Percentiles rank a stretch among this genome's conserved stretches.
phyloP scores from a whole-genome alignment of 768 basidiomycete genomes.

The Leucocoprinus sp. region DNA sequence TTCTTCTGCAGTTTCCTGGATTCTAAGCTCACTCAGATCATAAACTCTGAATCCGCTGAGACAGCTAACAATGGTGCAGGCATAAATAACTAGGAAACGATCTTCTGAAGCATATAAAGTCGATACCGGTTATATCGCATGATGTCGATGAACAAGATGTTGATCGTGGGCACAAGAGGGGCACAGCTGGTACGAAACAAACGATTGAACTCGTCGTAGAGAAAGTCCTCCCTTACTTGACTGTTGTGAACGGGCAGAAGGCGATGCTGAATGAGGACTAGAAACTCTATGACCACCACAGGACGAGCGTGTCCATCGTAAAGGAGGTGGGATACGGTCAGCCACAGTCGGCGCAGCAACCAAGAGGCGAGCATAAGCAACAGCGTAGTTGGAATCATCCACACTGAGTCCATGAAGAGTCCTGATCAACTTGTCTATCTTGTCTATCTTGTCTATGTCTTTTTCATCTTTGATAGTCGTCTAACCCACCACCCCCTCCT shows the following conservation, averaged over 20 bases:
- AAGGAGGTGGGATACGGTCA: conserved; percentile 4
- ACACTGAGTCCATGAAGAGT: not conserved
- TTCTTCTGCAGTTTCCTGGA: no score
- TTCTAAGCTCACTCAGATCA: no score
- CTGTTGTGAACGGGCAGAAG: no score
- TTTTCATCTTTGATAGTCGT: not conserved
- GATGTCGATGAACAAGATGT: not conserved
- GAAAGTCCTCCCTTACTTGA: not conserved
- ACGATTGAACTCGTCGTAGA: not conserved
- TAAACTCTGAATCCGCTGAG: no score
- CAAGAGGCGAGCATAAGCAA: conserved; percentile 6
- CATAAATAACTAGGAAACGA: no score
- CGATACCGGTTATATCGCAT: not conserved
- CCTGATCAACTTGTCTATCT: not conserved
- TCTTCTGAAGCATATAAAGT: no score
- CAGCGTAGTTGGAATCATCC: conserved; percentile 3
- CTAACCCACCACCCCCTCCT: no score
- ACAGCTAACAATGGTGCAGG: no score
- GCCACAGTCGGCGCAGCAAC: conserved; percentile 2
- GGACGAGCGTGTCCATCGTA: not conserved
- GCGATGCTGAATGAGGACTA: not conserved
- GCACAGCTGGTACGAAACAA: conserved; percentile 2
- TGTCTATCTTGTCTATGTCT: no score
- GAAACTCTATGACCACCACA: not conserved
- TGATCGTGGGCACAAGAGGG: not conserved